A percentile compares a stretch with the other conserved stretches of the same genome.
Conservation (phyloP, 2,329 filamentous ascomycete genomes). For the Cladophialophora carrionii region DNA sequence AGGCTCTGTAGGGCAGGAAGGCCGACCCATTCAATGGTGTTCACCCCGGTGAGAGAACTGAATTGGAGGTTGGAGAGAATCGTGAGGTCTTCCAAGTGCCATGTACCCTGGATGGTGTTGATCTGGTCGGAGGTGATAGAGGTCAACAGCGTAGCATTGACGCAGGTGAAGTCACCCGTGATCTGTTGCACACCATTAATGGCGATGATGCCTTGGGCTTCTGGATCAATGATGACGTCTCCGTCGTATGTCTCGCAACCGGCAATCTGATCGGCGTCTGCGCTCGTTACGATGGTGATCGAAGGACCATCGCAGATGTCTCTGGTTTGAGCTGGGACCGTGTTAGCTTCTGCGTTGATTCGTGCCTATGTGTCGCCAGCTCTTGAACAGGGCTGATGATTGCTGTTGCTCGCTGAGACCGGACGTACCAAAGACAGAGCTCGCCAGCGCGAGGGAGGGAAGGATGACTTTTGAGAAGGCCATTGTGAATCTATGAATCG, state of each 20-base stretch:
- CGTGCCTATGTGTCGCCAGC: background rate
- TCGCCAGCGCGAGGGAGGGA: slow-evolving; percentile 59
- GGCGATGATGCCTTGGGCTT: slow-evolving; percentile 60
- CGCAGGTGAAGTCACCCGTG: slow-evolving; percentile 57
- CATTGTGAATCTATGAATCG: slow-evolving; percentile 47
- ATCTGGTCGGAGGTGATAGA: slow-evolving; percentile 66
- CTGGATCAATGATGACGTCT: slow-evolving; percentile 65
- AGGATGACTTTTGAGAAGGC: slow-evolving; percentile 60
- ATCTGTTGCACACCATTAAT: slow-evolving; percentile 65
- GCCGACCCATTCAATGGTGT: slow-evolving; percentile 70
- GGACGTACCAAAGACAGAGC: slow-evolving; percentile 55
- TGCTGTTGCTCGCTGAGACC: background rate
- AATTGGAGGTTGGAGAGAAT: slow-evolving; percentile 70
- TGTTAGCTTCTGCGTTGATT: slow-evolving; percentile 22
- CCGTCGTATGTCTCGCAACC: slow-evolving; percentile 71
- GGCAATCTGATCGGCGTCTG: slow-evolving; percentile 65
- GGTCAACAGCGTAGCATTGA: slow-evolving; percentile 64
- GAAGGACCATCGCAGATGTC: slow-evolving; percentile 34
- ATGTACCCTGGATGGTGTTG: slow-evolving; percentile 67
- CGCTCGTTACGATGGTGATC: slow-evolving; percentile 60
- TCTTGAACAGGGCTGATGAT: slow-evolving; percentile 9
- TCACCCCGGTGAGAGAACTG: slow-evolving; percentile 65
- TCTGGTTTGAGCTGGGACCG: slow-evolving; percentile 28
- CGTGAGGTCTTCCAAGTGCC: slow-evolving; percentile 70
- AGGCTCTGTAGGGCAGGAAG: slow-evolving; percentile 67